These are phyloP conservation scores for Cubamyces sp. DNA, from an alignment of 768 basidiomycete species.

Conservation along the genomic window DNA sequence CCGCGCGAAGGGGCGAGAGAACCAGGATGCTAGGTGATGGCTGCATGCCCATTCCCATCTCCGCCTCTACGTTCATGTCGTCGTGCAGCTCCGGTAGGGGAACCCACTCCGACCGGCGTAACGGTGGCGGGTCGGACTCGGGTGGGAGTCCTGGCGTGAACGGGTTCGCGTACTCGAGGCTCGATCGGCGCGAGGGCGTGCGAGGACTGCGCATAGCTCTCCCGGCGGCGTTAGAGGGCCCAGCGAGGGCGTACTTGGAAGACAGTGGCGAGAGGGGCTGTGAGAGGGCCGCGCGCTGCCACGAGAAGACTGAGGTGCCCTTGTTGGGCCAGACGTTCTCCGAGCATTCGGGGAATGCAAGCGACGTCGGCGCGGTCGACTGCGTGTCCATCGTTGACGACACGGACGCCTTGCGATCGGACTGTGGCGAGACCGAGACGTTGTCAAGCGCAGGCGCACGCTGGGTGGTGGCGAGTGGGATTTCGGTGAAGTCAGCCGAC, in stretches of 20 bases:
- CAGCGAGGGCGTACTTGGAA: neutral
- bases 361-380: constrained; percentile 17
- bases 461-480: constrained; percentile 1
- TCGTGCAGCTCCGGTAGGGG: constrained; percentile 19
- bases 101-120: constrained; percentile 18
- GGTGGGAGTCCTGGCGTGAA: constrained; percentile 2
- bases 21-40: neutral
- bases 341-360: constrained; percentile 9
- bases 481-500: constrained; percentile 5
- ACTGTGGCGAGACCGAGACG: constrained; percentile 7
- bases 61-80: neutral
- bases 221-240: neutral
- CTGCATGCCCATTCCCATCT: neutral
- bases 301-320: neutral
- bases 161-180: neutral
- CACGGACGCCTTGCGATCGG: constrained; percentile 3
- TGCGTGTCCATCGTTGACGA: constrained; percentile 9
- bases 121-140: constrained; percentile 10
- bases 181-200: neutral
- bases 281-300: constrained; percentile 1
- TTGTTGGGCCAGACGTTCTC: constrained; percentile 1
- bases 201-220: neutral
- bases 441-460: neutral
- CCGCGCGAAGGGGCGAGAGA: constrained; percentile 10
- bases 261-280: constrained; percentile 9